Base-by-base conservation (phyloP, 2,329 filamentous ascomycete genomes). In the Penicillium nordicum region DNA sequence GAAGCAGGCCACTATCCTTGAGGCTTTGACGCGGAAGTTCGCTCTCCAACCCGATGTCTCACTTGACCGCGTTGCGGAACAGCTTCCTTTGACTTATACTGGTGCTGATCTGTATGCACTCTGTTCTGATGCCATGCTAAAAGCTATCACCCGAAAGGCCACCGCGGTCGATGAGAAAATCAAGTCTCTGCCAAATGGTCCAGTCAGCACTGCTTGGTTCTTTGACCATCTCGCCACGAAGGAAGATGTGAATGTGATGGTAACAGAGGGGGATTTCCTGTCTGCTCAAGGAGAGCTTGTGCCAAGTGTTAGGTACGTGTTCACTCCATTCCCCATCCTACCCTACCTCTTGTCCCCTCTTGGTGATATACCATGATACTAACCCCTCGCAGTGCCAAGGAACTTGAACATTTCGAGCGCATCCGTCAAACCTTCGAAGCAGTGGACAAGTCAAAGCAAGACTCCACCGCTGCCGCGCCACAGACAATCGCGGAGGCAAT, bases 81-180 rank as follows among this genome's bases (percentile, higher is more conserved):
- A 81, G 11, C 83, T 99, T 4, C 94, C 94, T 0, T 94, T 97
- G 72, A 97, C 93, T 3, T 99, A 97, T 77, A 99, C 94, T 0
- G 94, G 94, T 69, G 94, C 94, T 60, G 94, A 99, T 76, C 88
- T 99, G 70, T 99, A 99, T 75, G 94, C 94, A 0, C 82, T 99
- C 21, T 97, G 93, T 78, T 96, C 92, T 42, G 94, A 99, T 73
- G 92, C 94, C 50, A 99, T 99, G 94, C 88, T 99, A 64, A 97
- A 99, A 74, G 94, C 94, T 21, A 93, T 99, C 57, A 99, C 94
- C 3, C 86, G 94, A 5, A 90, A 95, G 70, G 92, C 94, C 2
- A 83, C 85, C 1, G 81, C 84, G 2, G 92, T 97, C 2, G 94
- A 99, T 71, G 80, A 84, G 49, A 94, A 94, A 73, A 89, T 99